Evolutionary conservation across 306 rosid genomes (phyloP).

Genomic region (Trifolium repens): DNA sequence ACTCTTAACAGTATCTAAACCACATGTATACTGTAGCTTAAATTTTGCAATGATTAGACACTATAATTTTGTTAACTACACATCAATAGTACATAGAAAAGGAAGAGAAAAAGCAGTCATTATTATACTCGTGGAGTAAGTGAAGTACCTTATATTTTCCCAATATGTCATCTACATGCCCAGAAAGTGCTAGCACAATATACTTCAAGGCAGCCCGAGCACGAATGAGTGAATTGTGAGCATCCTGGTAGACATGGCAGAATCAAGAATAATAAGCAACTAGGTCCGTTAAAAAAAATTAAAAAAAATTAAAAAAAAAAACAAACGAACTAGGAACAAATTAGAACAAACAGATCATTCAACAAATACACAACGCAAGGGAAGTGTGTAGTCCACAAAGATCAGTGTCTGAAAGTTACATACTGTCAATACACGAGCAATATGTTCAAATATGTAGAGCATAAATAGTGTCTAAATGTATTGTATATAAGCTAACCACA

Average conservation of each 20-base stretch:
- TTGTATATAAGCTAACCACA: not conserved
- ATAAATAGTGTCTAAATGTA: constrained; percentile 21
- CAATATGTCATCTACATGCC: constrained; percentile 84
- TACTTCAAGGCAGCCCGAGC: constrained; percentile 89
- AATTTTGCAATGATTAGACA: constrained; percentile 2
- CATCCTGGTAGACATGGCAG: constrained; percentile 59
- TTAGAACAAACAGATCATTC: constrained; percentile 15
- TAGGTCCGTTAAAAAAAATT: not conserved
- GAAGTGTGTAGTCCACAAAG: not conserved
- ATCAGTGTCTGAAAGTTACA: constrained; percentile 21
- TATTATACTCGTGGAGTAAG: not conserved
- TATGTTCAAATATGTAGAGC: constrained; percentile 7
- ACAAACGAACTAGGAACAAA: not conserved
- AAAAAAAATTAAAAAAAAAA: not conserved
- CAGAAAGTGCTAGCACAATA: constrained; percentile 86
- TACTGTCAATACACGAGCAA: constrained; percentile 5
- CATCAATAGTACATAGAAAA: not conserved
- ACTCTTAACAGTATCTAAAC: not conserved
- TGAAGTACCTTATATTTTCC: constrained; percentile 81
- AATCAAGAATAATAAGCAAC: constrained; percentile 34
- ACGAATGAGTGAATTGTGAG: constrained; percentile 58
- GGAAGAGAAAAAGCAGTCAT: constrained; percentile 20
- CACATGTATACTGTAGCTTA: not conserved
- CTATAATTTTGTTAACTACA: constrained; percentile 21
- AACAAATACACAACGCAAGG: constrained; percentile 31